A percentile compares a stretch with the other conserved stretches of the same genome.
Evolutionary conservation across 352 stramenopile genomes (phyloP).

Genomic region (Saprolegnia parasitica): DNA sequence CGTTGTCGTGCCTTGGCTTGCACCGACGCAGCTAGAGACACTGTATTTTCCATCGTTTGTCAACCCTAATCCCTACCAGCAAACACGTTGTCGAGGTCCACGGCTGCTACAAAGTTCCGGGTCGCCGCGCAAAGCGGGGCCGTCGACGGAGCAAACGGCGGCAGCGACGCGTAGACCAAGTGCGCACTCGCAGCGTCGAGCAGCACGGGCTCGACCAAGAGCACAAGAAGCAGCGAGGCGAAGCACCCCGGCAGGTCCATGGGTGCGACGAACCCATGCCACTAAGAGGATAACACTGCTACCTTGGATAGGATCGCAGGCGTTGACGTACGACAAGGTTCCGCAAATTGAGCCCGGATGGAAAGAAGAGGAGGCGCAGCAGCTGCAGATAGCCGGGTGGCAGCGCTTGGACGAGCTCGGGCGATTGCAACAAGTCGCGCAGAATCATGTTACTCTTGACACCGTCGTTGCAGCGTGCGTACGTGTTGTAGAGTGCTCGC

Average conservation of each 20-base stretch:
- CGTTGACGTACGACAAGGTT: slow-evolving; percentile 19
- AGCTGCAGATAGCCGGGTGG: slow-evolving; percentile 16
- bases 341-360: slow-evolving; percentile 22
- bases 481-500: slow-evolving; percentile 18
- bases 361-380: slow-evolving; percentile 18
- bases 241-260: slow-evolving; percentile 12
- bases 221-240: background rate
- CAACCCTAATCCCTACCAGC: background rate
- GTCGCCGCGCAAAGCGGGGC: background rate
- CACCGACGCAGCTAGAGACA: background rate
- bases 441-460: slow-evolving; percentile 19
- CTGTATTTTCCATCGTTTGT: background rate
- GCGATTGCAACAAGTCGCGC: slow-evolving; percentile 22
- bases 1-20: slow-evolving; percentile 4
- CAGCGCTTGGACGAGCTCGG: background rate
- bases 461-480: background rate
- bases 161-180: background rate
- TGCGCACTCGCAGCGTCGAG: background rate
- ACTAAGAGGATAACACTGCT: background rate
- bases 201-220: slow-evolving; percentile 11
- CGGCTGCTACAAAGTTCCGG: background rate
- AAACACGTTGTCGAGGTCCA: background rate
- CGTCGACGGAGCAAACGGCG: background rate
- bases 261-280: slow-evolving; percentile 26
- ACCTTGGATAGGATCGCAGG: background rate